Evolutionary conservation across 1,139 yeast species (phyloP).

Genomic region (Candida neerlandica): DNA sequence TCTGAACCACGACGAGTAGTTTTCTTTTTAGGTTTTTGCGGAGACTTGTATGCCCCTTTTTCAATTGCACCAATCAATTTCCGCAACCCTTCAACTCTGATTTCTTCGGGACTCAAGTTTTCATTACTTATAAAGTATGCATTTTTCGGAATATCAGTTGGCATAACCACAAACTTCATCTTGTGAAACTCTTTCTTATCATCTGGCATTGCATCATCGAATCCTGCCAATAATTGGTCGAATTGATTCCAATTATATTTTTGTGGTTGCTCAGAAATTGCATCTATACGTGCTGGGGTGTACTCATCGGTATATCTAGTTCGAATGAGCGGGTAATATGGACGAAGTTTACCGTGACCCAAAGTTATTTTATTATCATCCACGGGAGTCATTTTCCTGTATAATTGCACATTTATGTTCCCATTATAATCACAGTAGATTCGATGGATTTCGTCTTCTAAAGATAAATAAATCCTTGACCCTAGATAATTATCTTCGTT

Average conservation of each 20-base stretch:
- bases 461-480: slow-evolving; percentile 67
- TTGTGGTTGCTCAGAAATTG: slow-evolving; percentile 53
- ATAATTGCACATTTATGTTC: slow-evolving; percentile 75
- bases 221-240: slow-evolving; percentile 90
- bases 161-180: slow-evolving; percentile 82
- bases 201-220: slow-evolving; percentile 66
- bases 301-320: slow-evolving; percentile 78
- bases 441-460: slow-evolving; percentile 85
- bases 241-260: slow-evolving; percentile 86
- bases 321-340: slow-evolving; percentile 61
- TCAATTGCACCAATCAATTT: slow-evolving; percentile 69
- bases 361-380: slow-evolving; percentile 28
- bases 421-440: slow-evolving; percentile 71
- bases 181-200: slow-evolving; percentile 61
- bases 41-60: slow-evolving; percentile 51
- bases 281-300: slow-evolving; percentile 59
- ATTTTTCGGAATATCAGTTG: slow-evolving; percentile 67
- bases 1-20: slow-evolving; percentile 65
- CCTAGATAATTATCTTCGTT: slow-evolving; percentile 48
- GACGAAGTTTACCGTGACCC: slow-evolving; percentile 20
- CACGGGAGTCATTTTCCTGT: slow-evolving; percentile 33
- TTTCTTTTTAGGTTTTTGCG: slow-evolving; percentile 40
- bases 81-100: slow-evolving; percentile 82
- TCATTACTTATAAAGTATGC: slow-evolving; percentile 58
- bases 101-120: slow-evolving; percentile 74